Evolutionary conservation across 1,139 yeast genomes (phyloP), one percentile per base, ranked within the genome.

Genomic region (Candida labiduridarum): DNA sequence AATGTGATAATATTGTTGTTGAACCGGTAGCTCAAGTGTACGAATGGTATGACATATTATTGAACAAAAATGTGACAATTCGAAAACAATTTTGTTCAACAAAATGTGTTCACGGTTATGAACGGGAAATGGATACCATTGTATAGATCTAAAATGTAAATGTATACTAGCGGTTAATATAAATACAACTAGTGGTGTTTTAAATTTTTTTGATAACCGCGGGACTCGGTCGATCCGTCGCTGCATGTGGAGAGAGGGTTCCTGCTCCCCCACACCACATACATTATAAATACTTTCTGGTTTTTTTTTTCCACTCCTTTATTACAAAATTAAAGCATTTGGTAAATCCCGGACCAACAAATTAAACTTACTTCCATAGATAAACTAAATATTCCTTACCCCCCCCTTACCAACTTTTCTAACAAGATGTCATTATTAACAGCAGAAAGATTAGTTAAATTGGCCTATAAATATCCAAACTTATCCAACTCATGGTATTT

Each of bases 401-500:
- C 22, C 3, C 4, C 22, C 22, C 22, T 3, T 19, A 19, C 22
- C 4, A 19, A 19, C 22, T 3, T 19, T 19, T 19, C 22, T 9
- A 36, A 19, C 22, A 4, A 19, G 4, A 36, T 56, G 59, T 46
- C 53, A 4, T 61, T 78, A 2, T 64, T 87, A 10, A 87, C 86
- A 3, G 77, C 92, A 0, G 85, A 84, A 53, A 72, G 94, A 53
- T 74, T 89, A 19, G 78, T 79, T 0, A 75, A 75, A 51, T 68
- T 90, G 36, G 85, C 73, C 70, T 89, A 54, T 69, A 76, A 63
- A 65, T 87, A 64, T 59, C 80, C 68, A 53, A 67, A 59, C 14
- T 68, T 76, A 41, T 74, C 72, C 58, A 68, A 64, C 56, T 65
- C 81, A 29, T 91, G 97, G 97, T 89, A 84, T 44, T 49, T 60